Base-by-base conservation (phyloP, 78 protist species). In the Salpingoeca rosetta region DNA sequence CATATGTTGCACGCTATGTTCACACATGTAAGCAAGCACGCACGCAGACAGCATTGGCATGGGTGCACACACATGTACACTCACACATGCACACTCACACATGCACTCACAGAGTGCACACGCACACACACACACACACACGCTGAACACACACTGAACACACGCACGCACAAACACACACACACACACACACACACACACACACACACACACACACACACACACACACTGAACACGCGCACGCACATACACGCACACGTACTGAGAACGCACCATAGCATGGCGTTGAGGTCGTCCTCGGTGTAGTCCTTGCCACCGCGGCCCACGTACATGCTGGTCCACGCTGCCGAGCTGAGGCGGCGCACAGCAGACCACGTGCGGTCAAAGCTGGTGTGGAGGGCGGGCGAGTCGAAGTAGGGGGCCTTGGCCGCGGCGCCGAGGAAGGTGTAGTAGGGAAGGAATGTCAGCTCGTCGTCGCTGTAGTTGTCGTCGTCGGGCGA, bases 391-490 rank as follows among this genome's bases (percentile, higher is more conserved):
- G 65, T 7, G 65, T 17, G 31, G 31, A 51, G 17, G 31, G 65
- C 65, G 65, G 65, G 31, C 65, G 65, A 17, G 31, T 51, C 31
- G 7, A 17, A 17, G 31, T 51, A 17, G 7, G 65, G 31, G 65
- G 65, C 17, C 65, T 22, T 51, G 65, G 7, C 17, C 65, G 17
- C 7, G 65, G 31, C 65, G 31, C 7, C 7, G 65, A 17, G 31
- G 78, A 72, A 56, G 31, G 39, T 0, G 41, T 79, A 28, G 88
- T 79, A 85, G 27, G 82, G 44, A 80, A 77, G 3, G 31, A 44
- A 44, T 11, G 83, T 45, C 76, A 85, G 84, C 45, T 85, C 85
- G 83, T 79, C 83, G 78, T 85, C 88, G 45, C 76, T 43, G 28
- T n/a, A 80, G 51, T 85, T 85, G 28, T 39, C 44, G 44, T 77